Percentiles rank a stretch among this genome's conserved stretches.
Conservation (phyloP, 2,329 filamentous ascomycete species). For the Aspergillus neoniger region DNA sequence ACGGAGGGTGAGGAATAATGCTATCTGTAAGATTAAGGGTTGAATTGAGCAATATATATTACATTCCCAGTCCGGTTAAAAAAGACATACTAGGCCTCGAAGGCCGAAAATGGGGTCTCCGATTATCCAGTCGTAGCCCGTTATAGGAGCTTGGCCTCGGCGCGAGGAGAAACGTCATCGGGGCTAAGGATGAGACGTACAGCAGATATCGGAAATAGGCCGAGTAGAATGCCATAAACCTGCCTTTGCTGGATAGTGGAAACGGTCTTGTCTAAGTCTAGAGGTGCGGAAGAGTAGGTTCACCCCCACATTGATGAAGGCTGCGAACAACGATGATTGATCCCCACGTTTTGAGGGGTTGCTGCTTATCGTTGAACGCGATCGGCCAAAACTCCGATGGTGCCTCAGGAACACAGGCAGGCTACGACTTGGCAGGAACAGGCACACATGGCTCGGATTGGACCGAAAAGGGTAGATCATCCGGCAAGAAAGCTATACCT, state of each 20-base stretch:
- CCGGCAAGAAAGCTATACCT: neutral
- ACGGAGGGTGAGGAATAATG: neutral
- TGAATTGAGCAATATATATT: neutral
- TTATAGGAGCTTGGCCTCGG: neutral
- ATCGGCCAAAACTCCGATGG: constrained; percentile 4
- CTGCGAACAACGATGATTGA: neutral
- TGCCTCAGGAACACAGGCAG: neutral
- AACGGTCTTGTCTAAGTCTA: neutral
- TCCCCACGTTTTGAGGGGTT: neutral
- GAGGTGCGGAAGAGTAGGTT: neutral
- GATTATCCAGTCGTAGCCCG: neutral
- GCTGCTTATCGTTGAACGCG: neutral
- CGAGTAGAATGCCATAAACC: constrained; percentile 8
- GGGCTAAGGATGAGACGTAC: constrained; percentile 15
- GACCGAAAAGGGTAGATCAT: neutral
- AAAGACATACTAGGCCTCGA: neutral
- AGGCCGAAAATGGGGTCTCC: neutral
- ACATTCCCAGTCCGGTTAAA: neutral
- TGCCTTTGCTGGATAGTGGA: neutral
- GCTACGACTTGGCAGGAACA: neutral
- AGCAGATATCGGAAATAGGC: constrained; percentile 17
- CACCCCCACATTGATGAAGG: neutral
- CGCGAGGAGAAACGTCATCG: constrained; percentile 14
- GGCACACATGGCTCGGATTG: neutral
- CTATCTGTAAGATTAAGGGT: neutral